Conservation (phyloP, 441 rosid species). For the Pelargonium myrrhifolium region DNA sequence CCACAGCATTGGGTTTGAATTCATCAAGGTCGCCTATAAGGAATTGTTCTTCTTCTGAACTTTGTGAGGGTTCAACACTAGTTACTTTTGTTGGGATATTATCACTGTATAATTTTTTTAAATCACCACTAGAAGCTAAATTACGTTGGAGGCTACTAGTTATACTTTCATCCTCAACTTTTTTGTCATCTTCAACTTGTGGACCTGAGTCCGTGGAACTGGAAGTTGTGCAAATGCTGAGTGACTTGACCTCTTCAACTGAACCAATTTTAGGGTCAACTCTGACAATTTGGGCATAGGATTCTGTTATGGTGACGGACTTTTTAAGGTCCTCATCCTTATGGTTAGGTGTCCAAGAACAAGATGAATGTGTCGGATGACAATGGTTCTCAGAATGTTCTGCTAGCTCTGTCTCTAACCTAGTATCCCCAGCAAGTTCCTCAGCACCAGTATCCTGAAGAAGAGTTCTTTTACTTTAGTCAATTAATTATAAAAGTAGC, state of each 20-base stretch:
- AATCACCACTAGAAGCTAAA: slow-evolving; percentile 22
- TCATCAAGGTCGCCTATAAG: slow-evolving; percentile 61
- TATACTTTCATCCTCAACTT: slow-evolving; percentile 11
- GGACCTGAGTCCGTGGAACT: slow-evolving; percentile 23
- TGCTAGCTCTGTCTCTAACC: slow-evolving; percentile 17
- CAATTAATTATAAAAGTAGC: slow-evolving; percentile 15
- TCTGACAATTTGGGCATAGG: slow-evolving; percentile 15
- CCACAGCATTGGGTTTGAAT: slow-evolving; percentile 23
- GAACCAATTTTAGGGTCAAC: slow-evolving; percentile 23
- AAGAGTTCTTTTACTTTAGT: slow-evolving; percentile 31
- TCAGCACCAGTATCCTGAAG: slow-evolving; percentile 40
- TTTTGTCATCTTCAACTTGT: slow-evolving; percentile 27
- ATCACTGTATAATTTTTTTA: slow-evolving; percentile 23
- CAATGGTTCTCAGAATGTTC: slow-evolving; percentile 16
- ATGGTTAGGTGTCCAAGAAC: slow-evolving; percentile 13
- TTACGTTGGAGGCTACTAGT: slow-evolving; percentile 21
- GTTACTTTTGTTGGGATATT: slow-evolving; percentile 22
- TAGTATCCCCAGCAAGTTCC: slow-evolving; percentile 29
- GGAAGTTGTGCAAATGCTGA: slow-evolving; percentile 22
- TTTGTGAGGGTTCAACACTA: slow-evolving; percentile 33
- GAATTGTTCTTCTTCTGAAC: slow-evolving; percentile 69
- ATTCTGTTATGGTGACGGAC: slow-evolving; percentile 18
- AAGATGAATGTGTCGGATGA: slow-evolving; percentile 19
- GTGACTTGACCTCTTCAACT: slow-evolving; percentile 27
- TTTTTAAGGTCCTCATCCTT: slow-evolving; percentile 21